phyloP scores from a whole-genome alignment of 176 grass and related monocot genomes.

The Avena insularis region DNA sequence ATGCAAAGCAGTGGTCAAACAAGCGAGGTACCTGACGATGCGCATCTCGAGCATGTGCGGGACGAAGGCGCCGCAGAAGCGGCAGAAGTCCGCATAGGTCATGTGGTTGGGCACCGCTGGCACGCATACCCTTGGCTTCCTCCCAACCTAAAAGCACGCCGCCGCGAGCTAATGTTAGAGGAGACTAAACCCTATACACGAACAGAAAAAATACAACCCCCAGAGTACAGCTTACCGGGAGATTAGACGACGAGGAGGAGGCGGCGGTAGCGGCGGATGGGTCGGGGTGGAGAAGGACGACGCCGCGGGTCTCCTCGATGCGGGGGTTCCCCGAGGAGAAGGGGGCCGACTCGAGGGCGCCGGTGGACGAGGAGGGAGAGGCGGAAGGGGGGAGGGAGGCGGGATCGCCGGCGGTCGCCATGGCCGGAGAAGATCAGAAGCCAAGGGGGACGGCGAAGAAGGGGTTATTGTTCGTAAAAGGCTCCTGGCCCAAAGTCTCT shows the following conservation, averaged over 20 bases:
- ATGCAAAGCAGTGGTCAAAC: conserved; percentile 3
- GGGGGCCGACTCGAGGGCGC: conserved; percentile 51
- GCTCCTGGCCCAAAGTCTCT: background rate
- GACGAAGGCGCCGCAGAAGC: conserved; percentile 74
- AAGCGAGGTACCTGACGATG: conserved; percentile 71
- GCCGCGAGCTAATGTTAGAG: conserved; percentile 2
- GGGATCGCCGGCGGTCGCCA: conserved; percentile 38
- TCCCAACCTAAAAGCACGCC: conserved; percentile 53
- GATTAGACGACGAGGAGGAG: conserved; percentile 31
- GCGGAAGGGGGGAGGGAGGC: background rate
- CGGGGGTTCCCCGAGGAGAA: conserved; percentile 96
- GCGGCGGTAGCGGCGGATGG: conserved; percentile 19
- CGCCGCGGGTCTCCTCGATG: conserved; percentile 91
- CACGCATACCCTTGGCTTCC: conserved; percentile 86
- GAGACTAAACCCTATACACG: background rate
- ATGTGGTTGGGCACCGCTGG: conserved; percentile 89
- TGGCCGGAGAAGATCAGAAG: conserved; percentile 36
- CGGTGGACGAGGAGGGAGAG: conserved; percentile 24
- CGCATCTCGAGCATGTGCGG: conserved; percentile 91
- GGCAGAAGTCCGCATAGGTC: conserved; percentile 94
- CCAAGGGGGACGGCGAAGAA: conserved; percentile 27
- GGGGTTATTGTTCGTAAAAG: background rate
- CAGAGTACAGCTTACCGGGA: conserved; percentile 58
- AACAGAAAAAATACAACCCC: background rate
- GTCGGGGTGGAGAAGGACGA: conserved; percentile 73